Evolutionary conservation across 768 basidiomycete genomes (phyloP), one percentile per base, ranked within the genome.

Genomic region (Termitomyces eurrhizus): DNA sequence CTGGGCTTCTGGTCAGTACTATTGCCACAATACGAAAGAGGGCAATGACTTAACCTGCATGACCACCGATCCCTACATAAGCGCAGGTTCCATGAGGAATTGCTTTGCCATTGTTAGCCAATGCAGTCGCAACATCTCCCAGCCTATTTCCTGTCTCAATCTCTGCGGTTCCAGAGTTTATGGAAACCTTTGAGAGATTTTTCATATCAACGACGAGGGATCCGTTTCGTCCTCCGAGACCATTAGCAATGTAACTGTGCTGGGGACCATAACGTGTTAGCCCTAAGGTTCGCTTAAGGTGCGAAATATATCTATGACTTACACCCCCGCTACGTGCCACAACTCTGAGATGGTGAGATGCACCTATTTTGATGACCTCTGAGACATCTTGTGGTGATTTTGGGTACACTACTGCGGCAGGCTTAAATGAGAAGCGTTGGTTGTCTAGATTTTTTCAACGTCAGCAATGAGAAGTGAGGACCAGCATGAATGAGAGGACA

Each of bases 41-140:
- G 8, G 26, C n/a, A 52, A 16, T 5, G 3, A 46, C 18, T 51
- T 0, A 46, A 71, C 80, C 72, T 52, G 79, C 72, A 66, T 83
- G 82, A 7, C 82, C 82, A 13, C 83, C 83, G 55, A 81, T 79
- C 1, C 82, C 83, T 21, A 82, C 76, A 54, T 78, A 77, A 3
- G 80, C 74, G 62, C 83, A 85, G 1, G 77, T 78, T 0, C 85
- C 83, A 63, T 84, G 83, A 9, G 82, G 79, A 7, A 85, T 48
- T 0, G 78, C 84, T 39, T 79, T 71, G 48, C 77, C 76, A 11
- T 73, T 64, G 16, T 73, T 67, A 57, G 71, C 73, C 48, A 85
- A 66, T 1, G 73, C 67, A 18, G 71, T 63, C 9, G 80, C 79
- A 12, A 83, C 68, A 57, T 83, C 78, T 7, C 81, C 82, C 2